These are phyloP conservation scores for Drechslerella coelobrocha DNA, from an alignment of 2,329 filamentous ascomycete genomes.

Conservation along the genomic window DNA sequence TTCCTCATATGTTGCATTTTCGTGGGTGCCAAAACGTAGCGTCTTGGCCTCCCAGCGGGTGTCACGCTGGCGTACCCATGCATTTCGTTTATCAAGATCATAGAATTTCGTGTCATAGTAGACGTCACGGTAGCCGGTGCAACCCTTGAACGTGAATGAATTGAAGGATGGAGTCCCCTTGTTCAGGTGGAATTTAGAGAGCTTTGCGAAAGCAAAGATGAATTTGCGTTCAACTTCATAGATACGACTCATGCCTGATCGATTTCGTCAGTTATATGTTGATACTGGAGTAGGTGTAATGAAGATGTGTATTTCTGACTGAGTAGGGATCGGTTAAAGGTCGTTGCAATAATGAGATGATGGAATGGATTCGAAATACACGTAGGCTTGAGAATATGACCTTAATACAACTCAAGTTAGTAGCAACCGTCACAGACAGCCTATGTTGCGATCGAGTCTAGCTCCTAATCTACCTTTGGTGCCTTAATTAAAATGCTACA, in stretches of 20 bases:
- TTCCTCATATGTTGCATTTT: conserved; percentile 55
- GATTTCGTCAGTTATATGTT: no score
- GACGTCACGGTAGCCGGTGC: conserved; percentile 52
- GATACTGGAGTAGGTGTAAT: no score
- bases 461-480: no score
- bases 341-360: no score
- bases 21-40: conserved; percentile 52
- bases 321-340: no score
- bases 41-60: conserved; percentile 55
- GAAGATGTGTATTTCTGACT: no score
- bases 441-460: no score
- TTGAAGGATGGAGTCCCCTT: conserved; percentile 52
- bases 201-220: conserved; percentile 41
- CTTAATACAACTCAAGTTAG: no score
- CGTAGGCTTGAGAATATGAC: no score
- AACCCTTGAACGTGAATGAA: conserved; percentile 48
- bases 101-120: conserved; percentile 54
- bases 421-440: no score
- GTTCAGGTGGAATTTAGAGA: conserved; percentile 45
- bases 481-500: no score
- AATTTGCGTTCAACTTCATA: conserved; percentile 54
- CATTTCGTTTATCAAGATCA: conserved; percentile 52
- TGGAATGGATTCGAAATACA: no score
- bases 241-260: neutral
- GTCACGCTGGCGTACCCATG: conserved; percentile 55